phyloP scores from a whole-genome alignment of 306 rosid species.

The Datisca glomerata region DNA sequence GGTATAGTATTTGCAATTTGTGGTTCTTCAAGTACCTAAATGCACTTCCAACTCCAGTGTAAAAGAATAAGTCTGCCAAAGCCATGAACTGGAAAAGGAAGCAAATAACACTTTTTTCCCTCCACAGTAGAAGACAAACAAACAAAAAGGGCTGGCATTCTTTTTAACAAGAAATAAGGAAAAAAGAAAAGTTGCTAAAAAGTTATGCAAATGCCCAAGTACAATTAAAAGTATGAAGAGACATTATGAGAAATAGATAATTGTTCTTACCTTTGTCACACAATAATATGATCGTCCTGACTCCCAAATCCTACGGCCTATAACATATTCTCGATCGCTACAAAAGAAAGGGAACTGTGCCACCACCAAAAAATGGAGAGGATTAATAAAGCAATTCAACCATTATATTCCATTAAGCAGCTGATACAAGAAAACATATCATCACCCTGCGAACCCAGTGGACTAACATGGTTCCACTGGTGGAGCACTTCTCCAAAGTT shows the following conservation, averaged over 20 bases:
- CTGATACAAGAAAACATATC: too few species aligned
- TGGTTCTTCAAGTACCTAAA: too few species aligned
- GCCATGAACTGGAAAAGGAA: too few species aligned
- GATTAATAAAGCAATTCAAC: constrained; percentile 3
- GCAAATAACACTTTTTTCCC: too few species aligned
- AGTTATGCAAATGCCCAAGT: too few species aligned
- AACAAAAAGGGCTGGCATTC: too few species aligned
- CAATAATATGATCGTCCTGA: constrained; percentile 37
- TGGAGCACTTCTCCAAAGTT: constrained; percentile 38
- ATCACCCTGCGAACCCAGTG: constrained; percentile 49
- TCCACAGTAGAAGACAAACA: too few species aligned
- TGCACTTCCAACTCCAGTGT: too few species aligned
- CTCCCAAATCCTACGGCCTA: constrained; percentile 58
- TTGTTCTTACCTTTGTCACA: constrained; percentile 48
- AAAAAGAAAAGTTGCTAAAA: not conserved
- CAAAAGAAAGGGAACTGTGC: constrained; percentile 59
- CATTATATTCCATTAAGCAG: constrained; percentile 2
- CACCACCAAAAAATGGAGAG: constrained; percentile 5
- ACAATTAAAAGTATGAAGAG: too few species aligned
- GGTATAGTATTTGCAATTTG: too few species aligned
- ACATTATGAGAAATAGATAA: not conserved
- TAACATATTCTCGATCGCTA: constrained; percentile 46
- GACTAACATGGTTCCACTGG: constrained; percentile 42
- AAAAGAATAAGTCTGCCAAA: too few species aligned
- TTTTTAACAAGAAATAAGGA: not conserved